phyloP scores from a whole-genome alignment of 179 eudicot genomes.

The Silene noctiflora region DNA sequence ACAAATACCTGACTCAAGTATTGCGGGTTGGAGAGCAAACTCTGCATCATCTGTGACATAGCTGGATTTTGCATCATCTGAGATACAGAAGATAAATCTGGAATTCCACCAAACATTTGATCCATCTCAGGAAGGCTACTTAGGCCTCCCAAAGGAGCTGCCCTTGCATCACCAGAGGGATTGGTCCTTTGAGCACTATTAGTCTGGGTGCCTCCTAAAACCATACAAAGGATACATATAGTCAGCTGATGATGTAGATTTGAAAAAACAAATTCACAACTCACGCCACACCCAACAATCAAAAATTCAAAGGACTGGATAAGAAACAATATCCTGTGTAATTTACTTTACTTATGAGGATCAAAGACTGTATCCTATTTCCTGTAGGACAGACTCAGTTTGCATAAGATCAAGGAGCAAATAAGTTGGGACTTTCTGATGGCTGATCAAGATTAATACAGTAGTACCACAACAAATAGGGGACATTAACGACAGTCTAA shows the following conservation, averaged over 20 bases:
- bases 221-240: neutral
- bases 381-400: constrained; percentile 1
- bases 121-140: constrained; percentile 67
- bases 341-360: neutral
- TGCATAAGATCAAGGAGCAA: constrained; percentile 1
- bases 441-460: constrained; percentile 1
- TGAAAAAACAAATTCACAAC: neutral
- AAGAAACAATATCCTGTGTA: neutral
- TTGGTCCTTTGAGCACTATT: constrained; percentile 57
- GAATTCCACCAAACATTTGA: constrained; percentile 46
- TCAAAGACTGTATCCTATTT: neutral
- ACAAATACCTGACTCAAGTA: constrained; percentile 73
- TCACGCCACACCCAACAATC: neutral
- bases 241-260: constrained; percentile 6
- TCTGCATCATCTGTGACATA: constrained; percentile 87
- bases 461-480: neutral
- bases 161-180: constrained; percentile 58
- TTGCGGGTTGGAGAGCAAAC: constrained; percentile 80
- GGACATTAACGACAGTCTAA: constrained; percentile 1
- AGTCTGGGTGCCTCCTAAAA: constrained; percentile 56
- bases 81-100: constrained; percentile 55
- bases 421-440: neutral
- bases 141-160: constrained; percentile 60
- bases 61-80: constrained; percentile 87
- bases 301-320: neutral